Evolutionary conservation across 495 filamentous ascomycete genomes (phyloP), one percentile per base, ranked within the genome.

Genomic region (Neurospora hispaniola): DNA sequence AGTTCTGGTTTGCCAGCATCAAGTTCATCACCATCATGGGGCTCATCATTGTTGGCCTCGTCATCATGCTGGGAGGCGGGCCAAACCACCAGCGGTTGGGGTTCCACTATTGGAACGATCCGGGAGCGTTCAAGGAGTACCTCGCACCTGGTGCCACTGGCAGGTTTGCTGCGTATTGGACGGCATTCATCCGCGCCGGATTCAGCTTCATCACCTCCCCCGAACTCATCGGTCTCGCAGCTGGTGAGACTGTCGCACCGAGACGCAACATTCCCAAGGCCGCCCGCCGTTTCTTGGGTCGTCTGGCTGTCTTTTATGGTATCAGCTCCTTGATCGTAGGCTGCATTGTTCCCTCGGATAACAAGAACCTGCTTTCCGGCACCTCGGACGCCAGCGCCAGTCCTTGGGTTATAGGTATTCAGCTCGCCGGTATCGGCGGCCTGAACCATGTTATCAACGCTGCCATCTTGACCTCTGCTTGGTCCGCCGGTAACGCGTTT

Each of bases 211-310:
- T 86, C 80, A 85, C 83, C 35, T 83, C 81, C 0, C 84, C 84
- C 6, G 84, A 86, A 41, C 79, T 86, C 11, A 84, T 86, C 75
- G 84, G 87, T 1, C 84, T 94, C 31, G 91, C 92, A 8, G 92
- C 91, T 4, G 91, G 90, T 73, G 92, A 95, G 83, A 92, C 92
- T 7, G 87, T 91, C 31, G 92, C 93, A 41, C 91, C 91, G 1
- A 87, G 90, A 72, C 88, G 90, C 79, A 92, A 91, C 73, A 87
- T 94, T 46, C 91, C 91, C 8, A 88, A 89, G 69, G 91, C 91
- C 0, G 91, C 92, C 48, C 85, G 86, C 71, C 91, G 91, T 77
- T 92, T 91, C 69, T 87, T 91, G 73, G 88, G 83, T 80, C 88
- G 91, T 11, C 89, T 94, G 71, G 81, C 92, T 69, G 82, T 92